Conservation (phyloP, 768 basidiomycete species). For the Lyophyllum decastes region DNA sequence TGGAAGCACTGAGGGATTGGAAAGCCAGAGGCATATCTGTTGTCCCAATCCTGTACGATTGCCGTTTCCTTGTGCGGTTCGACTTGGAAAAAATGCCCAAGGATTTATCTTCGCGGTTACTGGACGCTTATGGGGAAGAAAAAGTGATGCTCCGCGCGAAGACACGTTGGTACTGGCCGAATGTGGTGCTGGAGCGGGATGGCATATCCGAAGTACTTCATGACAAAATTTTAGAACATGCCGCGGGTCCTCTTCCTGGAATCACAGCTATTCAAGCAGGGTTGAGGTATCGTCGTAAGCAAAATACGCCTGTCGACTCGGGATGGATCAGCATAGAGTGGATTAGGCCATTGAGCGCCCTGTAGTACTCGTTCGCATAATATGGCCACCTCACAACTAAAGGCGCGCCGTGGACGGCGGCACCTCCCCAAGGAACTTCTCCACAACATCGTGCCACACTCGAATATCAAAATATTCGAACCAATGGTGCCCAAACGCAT, state of each 20-base stretch:
- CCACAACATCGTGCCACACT: slow-evolving; percentile 40
- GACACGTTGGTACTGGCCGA: slow-evolving; percentile 51
- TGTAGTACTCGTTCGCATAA: slow-evolving; percentile 15
- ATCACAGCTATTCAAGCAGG: neutral
- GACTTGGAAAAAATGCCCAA: slow-evolving; percentile 43
- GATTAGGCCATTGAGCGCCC: slow-evolving; percentile 38
- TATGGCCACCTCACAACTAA: neutral
- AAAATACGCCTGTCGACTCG: slow-evolving; percentile 6
- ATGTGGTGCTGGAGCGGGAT: slow-evolving; percentile 33
- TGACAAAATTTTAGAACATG: slow-evolving; percentile 14
- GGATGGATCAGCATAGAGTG: slow-evolving; percentile 48
- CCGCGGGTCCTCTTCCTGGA: neutral
- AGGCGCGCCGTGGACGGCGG: slow-evolving; percentile 2
- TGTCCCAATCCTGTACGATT: slow-evolving; percentile 58
- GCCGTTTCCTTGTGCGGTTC: slow-evolving; percentile 60
- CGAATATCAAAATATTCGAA: slow-evolving; percentile 45
- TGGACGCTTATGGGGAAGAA: slow-evolving; percentile 13
- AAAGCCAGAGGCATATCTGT: slow-evolving; percentile 16
- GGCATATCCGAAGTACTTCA: slow-evolving; percentile 12
- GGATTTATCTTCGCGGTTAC: slow-evolving; percentile 30
- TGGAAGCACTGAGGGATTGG: slow-evolving; percentile 16
- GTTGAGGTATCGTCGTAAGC: neutral
- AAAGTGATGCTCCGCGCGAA: slow-evolving; percentile 36
- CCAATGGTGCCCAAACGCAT: slow-evolving; percentile 46
- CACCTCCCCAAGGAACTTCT: slow-evolving; percentile 29